Percentiles rank a stretch among this genome's conserved stretches.
phyloP scores from a whole-genome alignment of 495 filamentous ascomycete species.

The Podospora anserina region DNA sequence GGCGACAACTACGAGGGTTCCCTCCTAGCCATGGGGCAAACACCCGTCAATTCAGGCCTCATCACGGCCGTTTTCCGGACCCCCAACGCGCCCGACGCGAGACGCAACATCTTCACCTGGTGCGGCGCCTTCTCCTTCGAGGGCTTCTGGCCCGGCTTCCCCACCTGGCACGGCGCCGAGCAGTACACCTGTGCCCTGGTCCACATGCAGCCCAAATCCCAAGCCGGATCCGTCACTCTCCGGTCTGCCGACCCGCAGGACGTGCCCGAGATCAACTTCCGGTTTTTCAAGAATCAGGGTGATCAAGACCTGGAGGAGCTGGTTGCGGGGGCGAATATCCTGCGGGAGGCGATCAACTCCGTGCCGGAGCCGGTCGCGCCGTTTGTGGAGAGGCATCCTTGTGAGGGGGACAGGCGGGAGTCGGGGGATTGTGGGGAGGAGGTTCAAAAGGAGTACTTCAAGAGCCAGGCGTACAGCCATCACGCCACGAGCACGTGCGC shows the following conservation, averaged over 20 bases:
- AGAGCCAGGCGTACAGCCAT: slow-evolving; percentile 50
- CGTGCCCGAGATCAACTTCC: slow-evolving; percentile 54
- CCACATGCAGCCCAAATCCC: slow-evolving; percentile 50
- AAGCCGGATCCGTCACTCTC: slow-evolving; percentile 50
- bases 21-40: slow-evolving; percentile 32
- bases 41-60: slow-evolving; percentile 31
- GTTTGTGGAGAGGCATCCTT: slow-evolving; percentile 44
- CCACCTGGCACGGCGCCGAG: slow-evolving; percentile 39
- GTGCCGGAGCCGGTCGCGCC: slow-evolving; percentile 36
- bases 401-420: slow-evolving; percentile 24
- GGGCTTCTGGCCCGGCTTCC: slow-evolving; percentile 50
- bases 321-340: slow-evolving; percentile 48
- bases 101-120: slow-evolving; percentile 47
- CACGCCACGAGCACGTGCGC: slow-evolving; percentile 49
- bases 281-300: slow-evolving; percentile 48
- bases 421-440: slow-evolving; percentile 36
- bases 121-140: slow-evolving; percentile 46
- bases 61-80: slow-evolving; percentile 43
- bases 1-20: slow-evolving; percentile 55
- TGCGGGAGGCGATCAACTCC: slow-evolving; percentile 41
- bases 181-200: slow-evolving; percentile 46
- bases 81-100: slow-evolving; percentile 38
- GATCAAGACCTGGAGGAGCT: slow-evolving; percentile 48
- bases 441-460: slow-evolving; percentile 43
- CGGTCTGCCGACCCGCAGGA: slow-evolving; percentile 52